A percentile compares a stretch with the other conserved stretches of the same genome.
Evolutionary conservation across 164 flowering plant genomes (phyloP).

Genomic region (Umbellularia californica): DNA sequence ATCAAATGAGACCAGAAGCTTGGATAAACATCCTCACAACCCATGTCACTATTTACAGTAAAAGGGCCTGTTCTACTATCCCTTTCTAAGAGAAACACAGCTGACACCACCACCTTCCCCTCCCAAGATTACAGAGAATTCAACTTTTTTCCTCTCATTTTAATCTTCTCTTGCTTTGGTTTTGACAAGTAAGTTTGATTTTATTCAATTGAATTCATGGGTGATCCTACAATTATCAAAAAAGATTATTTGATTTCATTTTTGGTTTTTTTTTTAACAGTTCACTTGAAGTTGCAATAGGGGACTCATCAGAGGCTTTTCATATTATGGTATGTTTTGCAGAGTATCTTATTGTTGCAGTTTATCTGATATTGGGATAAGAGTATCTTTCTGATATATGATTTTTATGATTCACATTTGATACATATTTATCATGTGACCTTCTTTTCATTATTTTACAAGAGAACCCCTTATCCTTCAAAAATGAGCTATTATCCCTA

Average conservation of each 20-base stretch:
- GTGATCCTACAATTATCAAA: too few species aligned
- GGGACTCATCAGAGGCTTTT: background rate
- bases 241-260: background rate
- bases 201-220: background rate
- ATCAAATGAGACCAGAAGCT: background rate
- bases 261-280: background rate
- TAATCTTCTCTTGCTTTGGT: background rate
- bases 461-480: too few species aligned
- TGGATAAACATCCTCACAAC: background rate
- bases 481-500: too few species aligned
- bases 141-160: background rate
- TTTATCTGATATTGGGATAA: background rate
- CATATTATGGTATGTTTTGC: background rate
- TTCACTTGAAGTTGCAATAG: constrained; percentile 3
- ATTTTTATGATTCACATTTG: background rate
- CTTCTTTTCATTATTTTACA: background rate
- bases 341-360: background rate
- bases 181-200: background rate
- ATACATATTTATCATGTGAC: background rate
- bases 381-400: background rate
- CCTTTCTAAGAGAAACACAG: too few species aligned
- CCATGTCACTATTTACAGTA: background rate
- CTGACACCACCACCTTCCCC: too few species aligned
- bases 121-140: background rate
- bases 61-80: too few species aligned